Evolutionary conservation across 2,329 filamentous ascomycete species (phyloP).

Genomic region (Botrytis paeoniae): DNA sequence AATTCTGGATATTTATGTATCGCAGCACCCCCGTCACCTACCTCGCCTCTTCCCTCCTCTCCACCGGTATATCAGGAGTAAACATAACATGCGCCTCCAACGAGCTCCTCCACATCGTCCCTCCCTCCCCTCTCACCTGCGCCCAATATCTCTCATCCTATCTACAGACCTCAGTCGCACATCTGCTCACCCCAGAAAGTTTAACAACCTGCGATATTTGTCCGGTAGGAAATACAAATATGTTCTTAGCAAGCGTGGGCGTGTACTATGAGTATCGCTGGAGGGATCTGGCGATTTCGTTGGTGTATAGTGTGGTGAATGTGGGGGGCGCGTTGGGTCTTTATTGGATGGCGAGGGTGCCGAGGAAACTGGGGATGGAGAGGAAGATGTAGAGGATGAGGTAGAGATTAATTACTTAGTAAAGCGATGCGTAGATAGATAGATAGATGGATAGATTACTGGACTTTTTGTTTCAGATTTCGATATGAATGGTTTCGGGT

Average conservation of each 20-base stretch:
- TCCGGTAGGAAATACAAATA: conserved; percentile 55
- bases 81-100: conserved; percentile 61
- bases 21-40: conserved; percentile 78
- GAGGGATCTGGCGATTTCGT: conserved; percentile 56
- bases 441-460: neutral
- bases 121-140: conserved; percentile 40
- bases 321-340: conserved; percentile 49
- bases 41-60: conserved; percentile 67
- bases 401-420: too few species aligned
- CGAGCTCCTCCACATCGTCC: conserved; percentile 63
- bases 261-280: conserved; percentile 62
- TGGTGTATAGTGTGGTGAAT: conserved; percentile 51
- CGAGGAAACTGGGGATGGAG: conserved; percentile 37
- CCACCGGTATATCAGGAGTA: conserved; percentile 64
- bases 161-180: conserved; percentile 44
- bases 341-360: conserved; percentile 51
- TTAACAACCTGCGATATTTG: conserved; percentile 57
- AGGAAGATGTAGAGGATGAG: neutral
- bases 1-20: conserved; percentile 62
- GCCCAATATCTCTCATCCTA: conserved; percentile 53
- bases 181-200: conserved; percentile 54
- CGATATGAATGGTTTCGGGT: too few species aligned
- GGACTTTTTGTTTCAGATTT: neutral
- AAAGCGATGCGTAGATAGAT: neutral
- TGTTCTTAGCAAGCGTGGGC: conserved; percentile 59